Conservation (phyloP, 2,329 filamentous ascomycete genomes). For the Hymenoscyphus fraxineus region DNA sequence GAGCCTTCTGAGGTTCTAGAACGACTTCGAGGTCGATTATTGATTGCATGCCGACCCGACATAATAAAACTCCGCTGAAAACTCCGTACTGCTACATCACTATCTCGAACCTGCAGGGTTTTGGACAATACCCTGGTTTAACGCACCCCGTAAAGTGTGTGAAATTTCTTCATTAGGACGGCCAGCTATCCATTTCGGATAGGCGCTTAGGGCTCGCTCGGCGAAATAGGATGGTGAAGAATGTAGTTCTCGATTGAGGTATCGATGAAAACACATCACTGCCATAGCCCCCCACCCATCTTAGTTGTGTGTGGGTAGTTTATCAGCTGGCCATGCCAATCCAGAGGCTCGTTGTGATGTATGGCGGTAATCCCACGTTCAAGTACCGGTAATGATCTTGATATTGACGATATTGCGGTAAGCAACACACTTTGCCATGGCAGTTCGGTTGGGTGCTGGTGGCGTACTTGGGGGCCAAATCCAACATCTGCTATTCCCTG, state of each 20-base stretch:
- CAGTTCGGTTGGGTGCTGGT: no score
- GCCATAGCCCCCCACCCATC: background rate
- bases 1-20: background rate
- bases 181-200: background rate
- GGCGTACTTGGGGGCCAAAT: no score
- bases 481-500: no score
- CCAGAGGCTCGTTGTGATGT: background rate
- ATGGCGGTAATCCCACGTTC: no score
- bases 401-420: no score
- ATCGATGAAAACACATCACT: slow-evolving; percentile 1
- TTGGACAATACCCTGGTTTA: background rate
- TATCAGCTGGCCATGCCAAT: background rate
- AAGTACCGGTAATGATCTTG: no score
- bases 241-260: background rate
- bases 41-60: background rate
- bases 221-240: background rate
- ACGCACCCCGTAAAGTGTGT: background rate
- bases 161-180: background rate
- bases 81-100: background rate
- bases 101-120: background rate
- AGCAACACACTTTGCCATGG: no score
- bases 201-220: background rate
- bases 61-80: background rate
- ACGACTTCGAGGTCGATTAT: background rate
- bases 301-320: background rate